Evolutionary conservation across 805 yeast genomes (phyloP).

Genomic region (Saturnispora quitensis): DNA sequence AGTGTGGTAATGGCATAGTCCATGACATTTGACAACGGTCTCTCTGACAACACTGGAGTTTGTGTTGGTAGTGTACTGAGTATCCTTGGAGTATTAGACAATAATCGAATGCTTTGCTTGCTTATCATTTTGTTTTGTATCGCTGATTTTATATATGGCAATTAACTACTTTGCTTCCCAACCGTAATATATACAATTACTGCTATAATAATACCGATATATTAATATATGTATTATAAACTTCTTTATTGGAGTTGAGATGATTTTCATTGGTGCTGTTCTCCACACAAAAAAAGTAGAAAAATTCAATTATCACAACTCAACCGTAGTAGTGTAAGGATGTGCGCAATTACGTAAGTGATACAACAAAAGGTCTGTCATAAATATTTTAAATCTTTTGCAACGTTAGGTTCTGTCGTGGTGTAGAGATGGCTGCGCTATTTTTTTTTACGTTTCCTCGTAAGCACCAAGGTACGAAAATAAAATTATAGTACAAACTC

Average conservation of each 20-base stretch:
- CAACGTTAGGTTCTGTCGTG: too few species aligned
- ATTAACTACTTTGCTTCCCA: too few species aligned
- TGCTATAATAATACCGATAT: neutral
- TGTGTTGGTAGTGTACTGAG: conserved; percentile 53
- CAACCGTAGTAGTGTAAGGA: neutral
- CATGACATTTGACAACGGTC: conserved; percentile 48
- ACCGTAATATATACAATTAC: neutral
- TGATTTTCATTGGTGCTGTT: neutral
- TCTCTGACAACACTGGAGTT: conserved; percentile 60
- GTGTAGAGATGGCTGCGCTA: too few species aligned
- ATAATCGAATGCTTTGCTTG: conserved; percentile 1
- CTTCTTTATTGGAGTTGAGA: neutral
- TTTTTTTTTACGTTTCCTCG: too few species aligned
- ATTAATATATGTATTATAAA: neutral
- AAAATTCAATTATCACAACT: neutral
- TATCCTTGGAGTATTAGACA: conserved; percentile 10
- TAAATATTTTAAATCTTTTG: too few species aligned
- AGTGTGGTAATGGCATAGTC: conserved; percentile 78
- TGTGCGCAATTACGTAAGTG: neutral
- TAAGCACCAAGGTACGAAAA: too few species aligned
- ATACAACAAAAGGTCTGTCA: too few species aligned
- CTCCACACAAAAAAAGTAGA: neutral
- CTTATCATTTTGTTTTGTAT: neutral
- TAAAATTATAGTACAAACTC: too few species aligned
- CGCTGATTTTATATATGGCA: neutral